These are phyloP conservation scores for Coemansia sp. DNA, from an alignment of 192 early-diverging fungal genomes.

Conservation along the genomic window DNA sequence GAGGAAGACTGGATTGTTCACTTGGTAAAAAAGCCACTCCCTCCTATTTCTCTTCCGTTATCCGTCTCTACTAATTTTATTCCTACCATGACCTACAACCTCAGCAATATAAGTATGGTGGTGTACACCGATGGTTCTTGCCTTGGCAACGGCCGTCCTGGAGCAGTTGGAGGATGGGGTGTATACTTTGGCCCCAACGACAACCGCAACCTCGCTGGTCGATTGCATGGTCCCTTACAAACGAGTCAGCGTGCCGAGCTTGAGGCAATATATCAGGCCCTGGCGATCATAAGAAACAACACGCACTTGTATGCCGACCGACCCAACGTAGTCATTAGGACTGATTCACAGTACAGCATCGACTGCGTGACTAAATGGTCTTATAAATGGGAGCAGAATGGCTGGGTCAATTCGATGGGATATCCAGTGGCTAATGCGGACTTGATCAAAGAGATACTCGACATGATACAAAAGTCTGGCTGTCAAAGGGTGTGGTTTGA, in stretches of 20 bases:
- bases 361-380: conserved; percentile 13
- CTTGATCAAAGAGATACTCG: conserved; percentile 11
- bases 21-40: too few relatives aligned
- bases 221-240: conserved; percentile 16
- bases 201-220: conserved; percentile 50
- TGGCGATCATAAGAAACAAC: not conserved
- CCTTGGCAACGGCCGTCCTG: conserved; percentile 45
- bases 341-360: conserved; percentile 18
- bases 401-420: conserved; percentile 5
- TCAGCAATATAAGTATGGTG: not conserved
- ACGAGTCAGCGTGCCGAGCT: conserved; percentile 23
- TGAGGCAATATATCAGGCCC: conserved; percentile 19
- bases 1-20: too few relatives aligned
- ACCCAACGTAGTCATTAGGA: conserved; percentile 1
- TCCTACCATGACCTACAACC: not conserved
- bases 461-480: not conserved
- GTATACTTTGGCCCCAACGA: conserved; percentile 57
- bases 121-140: conserved; percentile 60
- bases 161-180: conserved; percentile 57
- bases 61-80: not conserved
- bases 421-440: conserved; percentile 3
- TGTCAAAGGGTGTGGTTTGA: not conserved
- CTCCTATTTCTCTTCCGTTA: not conserved
- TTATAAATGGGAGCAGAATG: conserved; percentile 10
- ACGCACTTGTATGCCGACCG: too few relatives aligned